Percentiles rank a stretch among this genome's conserved stretches.
Evolutionary conservation across 2,329 filamentous ascomycete species (phyloP).

Genomic region (Epicoccum sorghinum): DNA sequence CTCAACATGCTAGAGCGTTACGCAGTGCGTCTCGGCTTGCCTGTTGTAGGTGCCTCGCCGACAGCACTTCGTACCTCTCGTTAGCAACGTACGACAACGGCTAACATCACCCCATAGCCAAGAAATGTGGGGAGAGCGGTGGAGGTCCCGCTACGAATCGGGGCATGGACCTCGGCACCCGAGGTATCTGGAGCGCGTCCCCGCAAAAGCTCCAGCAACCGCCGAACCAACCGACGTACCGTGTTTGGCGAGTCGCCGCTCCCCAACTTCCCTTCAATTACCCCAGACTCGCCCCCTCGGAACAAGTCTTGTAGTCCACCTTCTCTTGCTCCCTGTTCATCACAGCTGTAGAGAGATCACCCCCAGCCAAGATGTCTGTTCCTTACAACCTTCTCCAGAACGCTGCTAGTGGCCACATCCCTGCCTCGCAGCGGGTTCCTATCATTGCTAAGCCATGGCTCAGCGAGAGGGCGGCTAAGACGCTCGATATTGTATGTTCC

Average conservation of each 20-base stretch:
- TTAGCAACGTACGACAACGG: slow-evolving; percentile 10
- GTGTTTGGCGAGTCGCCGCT: slow-evolving; percentile 6
- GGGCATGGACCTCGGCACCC: slow-evolving; percentile 9
- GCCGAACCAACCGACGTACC: slow-evolving; percentile 8
- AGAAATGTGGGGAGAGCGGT: slow-evolving; percentile 5
- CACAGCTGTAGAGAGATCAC: not conserved
- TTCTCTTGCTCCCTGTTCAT: not conserved
- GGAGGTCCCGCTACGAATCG: not conserved
- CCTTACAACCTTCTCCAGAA: slow-evolving; percentile 43
- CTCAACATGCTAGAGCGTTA: not conserved
- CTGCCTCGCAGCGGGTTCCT: slow-evolving; percentile 63
- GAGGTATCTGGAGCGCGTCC: slow-evolving; percentile 4
- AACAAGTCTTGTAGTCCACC: not conserved
- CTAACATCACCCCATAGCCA: slow-evolving; percentile 11
- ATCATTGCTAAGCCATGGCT: slow-evolving; percentile 68
- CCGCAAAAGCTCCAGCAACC: slow-evolving; percentile 5
- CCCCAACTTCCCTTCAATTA: slow-evolving; percentile 12
- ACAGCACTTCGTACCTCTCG: not conserved
- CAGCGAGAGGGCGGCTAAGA: slow-evolving; percentile 83
- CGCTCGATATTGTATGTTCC: slow-evolving; percentile 70
- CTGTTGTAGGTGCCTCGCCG: not conserved
- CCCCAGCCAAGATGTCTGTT: slow-evolving; percentile 36
- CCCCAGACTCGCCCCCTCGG: slow-evolving; percentile 11
- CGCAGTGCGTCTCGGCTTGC: slow-evolving; percentile 9
- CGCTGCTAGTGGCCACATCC: slow-evolving; percentile 43